Percentiles rank a stretch among this genome's conserved stretches.
Conservation (phyloP, 2,329 filamentous ascomycete species). For the Fusarium devonianum region DNA sequence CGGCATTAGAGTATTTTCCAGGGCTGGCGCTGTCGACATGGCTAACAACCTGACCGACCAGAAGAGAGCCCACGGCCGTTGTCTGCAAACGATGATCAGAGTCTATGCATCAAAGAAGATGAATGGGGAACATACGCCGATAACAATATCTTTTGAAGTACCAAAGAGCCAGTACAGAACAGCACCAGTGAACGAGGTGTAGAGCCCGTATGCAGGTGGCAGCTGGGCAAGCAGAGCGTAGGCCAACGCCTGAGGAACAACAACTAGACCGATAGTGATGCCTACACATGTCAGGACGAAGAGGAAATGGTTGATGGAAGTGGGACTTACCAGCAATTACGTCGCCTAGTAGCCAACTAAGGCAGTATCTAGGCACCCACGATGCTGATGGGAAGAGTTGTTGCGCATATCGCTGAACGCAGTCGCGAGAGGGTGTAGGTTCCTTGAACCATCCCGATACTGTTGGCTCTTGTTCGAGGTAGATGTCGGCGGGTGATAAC, state of each 20-base stretch:
- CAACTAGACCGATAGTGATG: constrained; percentile 67
- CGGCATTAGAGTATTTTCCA: constrained; percentile 46
- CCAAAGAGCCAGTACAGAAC: constrained; percentile 85
- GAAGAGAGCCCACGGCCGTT: constrained; percentile 59
- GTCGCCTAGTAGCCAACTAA: constrained; percentile 76
- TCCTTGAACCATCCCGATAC: constrained; percentile 67
- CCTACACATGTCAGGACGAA: constrained; percentile 28
- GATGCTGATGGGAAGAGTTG: constrained; percentile 68
- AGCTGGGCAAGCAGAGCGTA: constrained; percentile 77
- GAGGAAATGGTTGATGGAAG: background rate
- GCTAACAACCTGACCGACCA: constrained; percentile 56
- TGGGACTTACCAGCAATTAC: constrained; percentile 67
- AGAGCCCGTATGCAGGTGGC: constrained; percentile 74
- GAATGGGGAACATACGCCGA: constrained; percentile 57
- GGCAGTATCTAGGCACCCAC: constrained; percentile 76
- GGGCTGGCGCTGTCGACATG: constrained; percentile 48
- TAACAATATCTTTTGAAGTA: constrained; percentile 85
- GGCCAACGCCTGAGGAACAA: constrained; percentile 82
- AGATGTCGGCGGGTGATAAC: constrained; percentile 41
- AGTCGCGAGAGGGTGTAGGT: constrained; percentile 57
- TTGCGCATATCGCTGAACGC: constrained; percentile 58
- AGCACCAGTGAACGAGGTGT: constrained; percentile 84
- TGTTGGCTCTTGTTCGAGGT: constrained; percentile 72
- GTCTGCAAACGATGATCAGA: constrained; percentile 53
- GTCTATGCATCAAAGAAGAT: background rate